Base-by-base conservation (phyloP, 192 early-diverging fungal species). In the Coemansia pectinata region DNA sequence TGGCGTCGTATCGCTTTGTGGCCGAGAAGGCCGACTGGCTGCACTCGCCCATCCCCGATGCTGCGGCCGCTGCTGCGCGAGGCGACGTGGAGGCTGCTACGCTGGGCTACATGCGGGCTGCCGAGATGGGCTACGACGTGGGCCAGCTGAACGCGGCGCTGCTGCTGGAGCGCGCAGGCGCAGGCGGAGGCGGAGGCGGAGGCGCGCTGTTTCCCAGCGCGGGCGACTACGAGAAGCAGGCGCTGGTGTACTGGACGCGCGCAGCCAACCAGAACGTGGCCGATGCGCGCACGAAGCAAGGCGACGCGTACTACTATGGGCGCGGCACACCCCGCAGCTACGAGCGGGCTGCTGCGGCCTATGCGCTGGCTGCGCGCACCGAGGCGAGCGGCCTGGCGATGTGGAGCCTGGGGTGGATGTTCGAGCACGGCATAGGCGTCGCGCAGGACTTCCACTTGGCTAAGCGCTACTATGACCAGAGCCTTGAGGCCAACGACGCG, bases 361-460 rank as follows among this genome's bases (percentile, higher is more conserved):
- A 99, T 78, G 84, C 86, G 17, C 82, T 94, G 1, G 93, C 96
- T 11, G 93, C 95, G 1, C 91, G 96, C 31, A 67, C 66, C 21
- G 91, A 95, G 36, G 70, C 66, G 7, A 93, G 88, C 60, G 79
- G 92, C 6, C 76, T 97, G 71, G 97, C 95, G 2, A 96, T 97
- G 94, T 99, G 91, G 91, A 98, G 95, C 69, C 82, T 99, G 1
- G 97, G 93, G 4, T 97, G 91, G 89, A 97, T 99, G 94, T 86
- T 96, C 76, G 96, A 99, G 74, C 88, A 91, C 66, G 97, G 97
- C 39, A 66, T 97, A 33, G 97, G 97, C 5, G 91, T 96, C 4
- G 59, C 87, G n/a, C 88, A 88, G 86, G 95, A 99, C 77, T 96
- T 89, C 65, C 90, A 95, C 72, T 74, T 98, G 66, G 96, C 97